Base-by-base conservation (phyloP, 768 basidiomycete genomes). In the Lactarius quietus region DNA sequence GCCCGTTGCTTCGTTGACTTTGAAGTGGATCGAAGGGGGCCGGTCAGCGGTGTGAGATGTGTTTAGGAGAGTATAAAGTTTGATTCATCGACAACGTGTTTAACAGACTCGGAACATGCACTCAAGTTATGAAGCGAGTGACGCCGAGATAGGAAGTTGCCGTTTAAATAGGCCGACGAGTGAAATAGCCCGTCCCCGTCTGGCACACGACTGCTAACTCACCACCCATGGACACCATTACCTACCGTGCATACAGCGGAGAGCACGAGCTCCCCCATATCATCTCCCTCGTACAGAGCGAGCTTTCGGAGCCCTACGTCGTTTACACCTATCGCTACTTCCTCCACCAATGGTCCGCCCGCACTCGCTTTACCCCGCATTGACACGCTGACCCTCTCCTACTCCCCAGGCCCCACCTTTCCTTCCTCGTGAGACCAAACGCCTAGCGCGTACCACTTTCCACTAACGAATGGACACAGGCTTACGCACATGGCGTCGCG, bases 321-420 rank as follows among this genome's bases (percentile, higher is more conserved):
- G 87, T 93, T 51, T 98, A 96, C 78, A 98, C 95, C 0, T 98
- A 95, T 71, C 89, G 95, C 2, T 98, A 99, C 75, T 99, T 99
- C 75, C 83, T 99, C 8, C 86, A 94, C 74, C 91, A 95, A 71
- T 99, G 97, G 97, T 97, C 63, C 71, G 93, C 78, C 29, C 57
- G n/a, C n/a, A n/a, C n/a, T n/a, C 35, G 20, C 28, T 45, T 12
- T 43, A 61, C 36, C 39, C 59, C 54, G 26, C 33, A 57, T 65
- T 68, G 73, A 77, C 75, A 10, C 77, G 74, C 62, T 71, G 55
- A 60, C 69, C 66, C 56, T n/a, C n/a, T 29, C 45, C 41, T 51
- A 31, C 18, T 48, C 6, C 68, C 9, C 64, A 95, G 96, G 95
- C 92, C 94, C 2, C 89, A 96, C 76, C 82, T 96, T 31, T 86